Evolutionary conservation across 2,329 filamentous ascomycete species (phyloP), one percentile per base, ranked within the genome.

Genomic region (Exserohilum rostratum): DNA sequence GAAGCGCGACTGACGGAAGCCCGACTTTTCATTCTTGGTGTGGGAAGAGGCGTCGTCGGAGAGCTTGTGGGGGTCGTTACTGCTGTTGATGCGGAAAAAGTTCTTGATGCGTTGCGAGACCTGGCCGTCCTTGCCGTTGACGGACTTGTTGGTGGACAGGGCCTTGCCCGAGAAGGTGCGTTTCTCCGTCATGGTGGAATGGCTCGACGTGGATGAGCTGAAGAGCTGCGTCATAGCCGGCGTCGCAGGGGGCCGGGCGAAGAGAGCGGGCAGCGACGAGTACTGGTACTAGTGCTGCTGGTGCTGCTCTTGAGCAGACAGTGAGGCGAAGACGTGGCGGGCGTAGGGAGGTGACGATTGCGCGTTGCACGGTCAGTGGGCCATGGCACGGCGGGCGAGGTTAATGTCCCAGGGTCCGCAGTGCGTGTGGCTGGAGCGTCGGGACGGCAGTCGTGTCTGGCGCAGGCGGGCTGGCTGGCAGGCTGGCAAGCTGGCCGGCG

Each of bases 1-100:
- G 80, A 96, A 96, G 69, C 91, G 87, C 63, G 90, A 95, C 75
- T 96, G 91, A 67, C 91, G 87, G 74, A 92, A 90, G 50, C 85
- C 83, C 62, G 83, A 83, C 75, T 90, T 91, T 66, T 89, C 85
- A 57, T 83, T 77, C 74, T 86, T 86, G 60, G 78, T 3, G 77
- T 42, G 77, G 6, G 75, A 71, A 13, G 38, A 71, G 64, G 75
- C 78, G 53, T 75, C 70, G 66, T 74, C 71, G 46, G 66, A 70
- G 58, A 73, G 63, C 61, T 76, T 75, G 61, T 69, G 65, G 51
- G 78, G 68, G 68, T 76, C 80, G 61, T 77, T 76, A 51, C 76
- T 79, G 69, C 80, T 86, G 71, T 81, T 85, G 75, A 88, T 87
- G 70, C 86, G 84, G 76, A 88, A 88, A 75, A 88, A 88, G 72